Evolutionary conservation across 495 filamentous ascomycete species (phyloP), one percentile per base, ranked within the genome.

Genomic region (Letharia lupina): DNA sequence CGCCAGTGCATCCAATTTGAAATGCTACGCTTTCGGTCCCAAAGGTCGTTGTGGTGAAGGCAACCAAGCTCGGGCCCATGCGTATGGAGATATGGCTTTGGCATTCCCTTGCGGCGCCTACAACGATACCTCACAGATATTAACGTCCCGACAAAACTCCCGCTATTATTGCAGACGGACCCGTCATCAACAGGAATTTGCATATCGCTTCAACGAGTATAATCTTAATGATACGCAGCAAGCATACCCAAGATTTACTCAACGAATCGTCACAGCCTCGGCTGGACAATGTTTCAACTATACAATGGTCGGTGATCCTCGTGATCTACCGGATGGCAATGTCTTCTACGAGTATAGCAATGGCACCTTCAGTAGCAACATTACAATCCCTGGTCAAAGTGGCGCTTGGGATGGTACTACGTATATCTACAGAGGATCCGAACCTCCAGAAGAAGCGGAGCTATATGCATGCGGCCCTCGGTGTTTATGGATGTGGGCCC

Each of bases 171-270:
- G 67, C 60, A 47, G 42, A 35, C 12, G 13, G 8, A 62, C 37
- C 28, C 61, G n/a, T 2, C 4, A 64, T n/a, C n/a, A 31, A 1
- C 65, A 68, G 16, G 58, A 71, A 59, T 71, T 71, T 60, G 60
- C 65, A 33, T 70, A 70, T 47, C 70, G 65, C 12, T 70, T 69
- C 60, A 67, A 60, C 4, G 68, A 70, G 23, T 71, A 63, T 35
- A 71, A 68, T 41, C 60, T 54, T 18, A 28, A 61, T 1, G 70
- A 70, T 35, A 62, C 5, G 10, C 37, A 35, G 31, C 50, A 40
- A 39, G 28, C 12, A 3, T 71, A 68, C 35, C 70, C 68, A 12
- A 63, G 33, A 3, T 70, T 70, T 31, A 71, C 68, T 5, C 23
- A 66, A 10, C 65, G 68, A 9, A 58, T 28, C 9, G 60, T 71